Base-by-base conservation (phyloP, 2,329 filamentous ascomycete species). In the Rhinocladiella mackenziei region DNA sequence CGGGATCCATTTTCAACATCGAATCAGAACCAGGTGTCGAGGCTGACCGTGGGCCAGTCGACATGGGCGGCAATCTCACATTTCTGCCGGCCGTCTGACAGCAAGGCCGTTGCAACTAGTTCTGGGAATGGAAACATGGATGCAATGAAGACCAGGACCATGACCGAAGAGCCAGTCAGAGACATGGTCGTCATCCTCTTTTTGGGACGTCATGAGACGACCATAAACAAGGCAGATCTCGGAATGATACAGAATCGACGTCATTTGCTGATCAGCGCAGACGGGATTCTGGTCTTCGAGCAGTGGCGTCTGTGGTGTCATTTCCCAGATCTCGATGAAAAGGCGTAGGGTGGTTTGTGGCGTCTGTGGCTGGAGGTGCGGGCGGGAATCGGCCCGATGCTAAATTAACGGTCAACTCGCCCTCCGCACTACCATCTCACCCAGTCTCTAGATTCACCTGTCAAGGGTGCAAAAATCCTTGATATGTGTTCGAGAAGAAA, bases 171-270 rank as follows among this genome's bases (percentile, higher is more conserved):
- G 11, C 46, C 45, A 43, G 31, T 48, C 19, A 43, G 25, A 29
- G n/a, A 19, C 14, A 18, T 22, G 38, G 19, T 31, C 15, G 28
- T 11, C 22, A 22, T 45, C 37, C 33, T 18, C 15, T 43, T 33
- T n/a, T 39, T 33, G 5, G 43, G 34, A 28, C 20, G 39, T 45
- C 33, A 45, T 39, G 35, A 19, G 15, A 19, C 32, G 39, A 35
- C n/a, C 25, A 44, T 32, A 50, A 50, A 50, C 48, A 48, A 38
- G 45, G 39, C 35, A 43, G 25, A 34, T 43, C 32, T 20, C 43
- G 44, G 44, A 22, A 13, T 18, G 15, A 36, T 31, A 26, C 17
- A 36, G 25, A 28, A 13, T 31, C 43, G 39, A 51, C 39, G 43
- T 51, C 48, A 44, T 51, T 33, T 29, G 40, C 15, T 36, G 36